phyloP scores from a whole-genome alignment of 768 basidiomycete species.

The Lactifluus subvellereus region DNA sequence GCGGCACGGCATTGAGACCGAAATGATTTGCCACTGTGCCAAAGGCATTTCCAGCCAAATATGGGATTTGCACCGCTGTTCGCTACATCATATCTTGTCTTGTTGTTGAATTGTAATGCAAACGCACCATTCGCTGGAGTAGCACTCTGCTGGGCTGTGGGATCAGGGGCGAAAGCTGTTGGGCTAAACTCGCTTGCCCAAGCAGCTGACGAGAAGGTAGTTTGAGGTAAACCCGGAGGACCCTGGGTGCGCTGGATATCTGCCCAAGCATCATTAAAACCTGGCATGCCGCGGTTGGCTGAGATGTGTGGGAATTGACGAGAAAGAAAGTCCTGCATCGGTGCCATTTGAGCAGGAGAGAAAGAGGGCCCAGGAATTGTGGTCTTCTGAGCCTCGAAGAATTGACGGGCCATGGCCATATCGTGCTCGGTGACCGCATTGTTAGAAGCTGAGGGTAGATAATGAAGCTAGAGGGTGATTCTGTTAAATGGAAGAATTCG shows the following conservation, averaged over 20 bases:
- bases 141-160: not conserved
- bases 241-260: slow-evolving; percentile 6
- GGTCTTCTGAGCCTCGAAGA: slow-evolving; percentile 53
- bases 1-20: slow-evolving; percentile 24
- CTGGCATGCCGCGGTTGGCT: slow-evolving; percentile 1
- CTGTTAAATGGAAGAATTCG: not conserved
- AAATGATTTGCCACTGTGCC: slow-evolving; percentile 18
- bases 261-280: slow-evolving; percentile 18
- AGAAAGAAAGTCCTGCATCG: slow-evolving; percentile 32
- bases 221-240: not conserved
- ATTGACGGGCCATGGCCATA: slow-evolving; percentile 68
- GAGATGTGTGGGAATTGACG: slow-evolving; percentile 31
- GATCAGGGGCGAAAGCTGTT: not conserved
- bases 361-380: slow-evolving; percentile 33
- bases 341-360: slow-evolving; percentile 32
- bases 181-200: slow-evolving; percentile 28
- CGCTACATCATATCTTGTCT: not conserved
- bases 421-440: slow-evolving; percentile 56
- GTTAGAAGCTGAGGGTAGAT: slow-evolving; percentile 58
- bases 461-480: slow-evolving; percentile 50
- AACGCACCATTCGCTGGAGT: slow-evolving; percentile 7
- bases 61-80: slow-evolving; percentile 14
- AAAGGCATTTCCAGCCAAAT: slow-evolving; percentile 10
- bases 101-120: not conserved
- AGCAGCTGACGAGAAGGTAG: not conserved